Evolutionary conservation across 768 basidiomycete genomes (phyloP).

Genomic region (Termitomyces sp.): DNA sequence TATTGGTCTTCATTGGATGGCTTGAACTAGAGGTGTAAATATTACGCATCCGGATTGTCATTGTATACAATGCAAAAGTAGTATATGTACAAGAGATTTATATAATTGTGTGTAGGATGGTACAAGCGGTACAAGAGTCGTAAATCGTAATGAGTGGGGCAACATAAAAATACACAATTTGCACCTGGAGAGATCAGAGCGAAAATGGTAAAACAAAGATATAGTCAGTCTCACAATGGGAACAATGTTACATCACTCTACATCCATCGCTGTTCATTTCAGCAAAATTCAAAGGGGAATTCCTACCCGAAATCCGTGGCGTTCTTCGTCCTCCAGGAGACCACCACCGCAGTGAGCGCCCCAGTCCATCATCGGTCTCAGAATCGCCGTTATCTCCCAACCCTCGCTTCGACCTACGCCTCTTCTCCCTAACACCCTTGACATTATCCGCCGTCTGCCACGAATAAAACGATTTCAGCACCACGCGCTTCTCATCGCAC

Average conservation of each 20-base stretch:
- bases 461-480: slow-evolving; percentile 80
- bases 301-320: slow-evolving; percentile 34
- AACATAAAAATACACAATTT: neutral
- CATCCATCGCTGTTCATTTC: slow-evolving; percentile 58
- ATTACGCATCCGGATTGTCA: neutral
- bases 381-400: slow-evolving; percentile 33
- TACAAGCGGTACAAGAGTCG: neutral
- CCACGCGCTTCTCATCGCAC: slow-evolving; percentile 68
- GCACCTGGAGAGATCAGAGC: slow-evolving; percentile 14
- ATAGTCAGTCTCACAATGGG: slow-evolving; percentile 1
- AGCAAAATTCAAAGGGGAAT: slow-evolving; percentile 43
- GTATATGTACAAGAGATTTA: slow-evolving; percentile 1
- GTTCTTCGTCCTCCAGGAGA: slow-evolving; percentile 42
- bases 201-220: slow-evolving; percentile 7
- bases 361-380: slow-evolving; percentile 21
- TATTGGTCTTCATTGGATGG: neutral
- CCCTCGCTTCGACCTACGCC: slow-evolving; percentile 50
- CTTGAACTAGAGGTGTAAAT: neutral
- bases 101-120: neutral
- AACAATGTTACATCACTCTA: slow-evolving; percentile 54
- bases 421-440: slow-evolving; percentile 59
- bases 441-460: slow-evolving; percentile 87
- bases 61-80: slow-evolving; percentile 1
- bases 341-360: slow-evolving; percentile 46
- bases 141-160: neutral